Evolutionary conservation across 495 filamentous ascomycete genomes (phyloP).

Genomic region (Glarea lozoyensis): DNA sequence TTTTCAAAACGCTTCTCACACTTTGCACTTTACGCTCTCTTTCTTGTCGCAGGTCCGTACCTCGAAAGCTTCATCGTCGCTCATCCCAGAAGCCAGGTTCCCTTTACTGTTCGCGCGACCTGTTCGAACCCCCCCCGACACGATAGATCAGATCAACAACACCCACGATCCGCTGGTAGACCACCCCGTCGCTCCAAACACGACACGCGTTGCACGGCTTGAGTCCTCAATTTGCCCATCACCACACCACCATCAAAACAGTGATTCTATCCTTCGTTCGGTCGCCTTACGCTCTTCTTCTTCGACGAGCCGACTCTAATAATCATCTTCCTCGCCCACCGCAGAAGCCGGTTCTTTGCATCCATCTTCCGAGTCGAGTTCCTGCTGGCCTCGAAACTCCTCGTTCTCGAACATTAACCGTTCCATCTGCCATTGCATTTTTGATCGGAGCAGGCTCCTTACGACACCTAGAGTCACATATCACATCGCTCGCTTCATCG

Average conservation of each 20-base stretch:
- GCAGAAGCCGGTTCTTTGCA: slow-evolving; percentile 18
- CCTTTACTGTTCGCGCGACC: neutral
- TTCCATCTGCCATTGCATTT: slow-evolving; percentile 17
- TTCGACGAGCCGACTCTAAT: too few species aligned
- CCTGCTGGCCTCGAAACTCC: slow-evolving; percentile 25
- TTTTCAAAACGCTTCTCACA: slow-evolving; percentile 21
- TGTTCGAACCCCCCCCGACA: neutral
- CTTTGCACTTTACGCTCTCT: slow-evolving; percentile 18
- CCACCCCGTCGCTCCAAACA: slow-evolving; percentile 1
- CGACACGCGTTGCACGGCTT: too few species aligned
- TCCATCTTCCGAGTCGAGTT: slow-evolving; percentile 24
- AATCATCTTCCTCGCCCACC: slow-evolving; percentile 12
- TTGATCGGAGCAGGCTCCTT: slow-evolving; percentile 23
- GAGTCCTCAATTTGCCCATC: too few species aligned
- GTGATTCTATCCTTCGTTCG: too few species aligned
- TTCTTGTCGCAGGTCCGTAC: slow-evolving; percentile 23
- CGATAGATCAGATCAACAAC: neutral
- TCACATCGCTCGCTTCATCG: slow-evolving; percentile 20
- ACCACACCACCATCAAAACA: too few species aligned
- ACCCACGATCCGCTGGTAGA: neutral
- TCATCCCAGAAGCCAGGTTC: slow-evolving; percentile 7
- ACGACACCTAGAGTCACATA: slow-evolving; percentile 9
- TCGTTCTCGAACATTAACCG: slow-evolving; percentile 21
- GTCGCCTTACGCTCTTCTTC: too few species aligned
- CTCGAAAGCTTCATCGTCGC: slow-evolving; percentile 19